Evolutionary conservation across 345 rosid genomes (phyloP), one percentile per base, ranked within the genome.

Genomic region (Arabis hirsuta): DNA sequence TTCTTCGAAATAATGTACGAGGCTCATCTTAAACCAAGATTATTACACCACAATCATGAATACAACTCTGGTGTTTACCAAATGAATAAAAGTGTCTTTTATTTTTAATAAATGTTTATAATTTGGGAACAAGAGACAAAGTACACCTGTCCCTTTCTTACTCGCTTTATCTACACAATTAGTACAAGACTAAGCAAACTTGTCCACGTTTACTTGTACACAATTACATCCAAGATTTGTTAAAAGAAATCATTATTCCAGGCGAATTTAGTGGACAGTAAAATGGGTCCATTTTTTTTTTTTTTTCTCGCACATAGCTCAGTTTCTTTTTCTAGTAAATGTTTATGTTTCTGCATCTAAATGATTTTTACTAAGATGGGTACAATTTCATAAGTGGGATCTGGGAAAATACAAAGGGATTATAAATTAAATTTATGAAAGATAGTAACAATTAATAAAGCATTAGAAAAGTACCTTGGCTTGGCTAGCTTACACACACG

Each of bases 401-500:
- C 14, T 41, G 26, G 16, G 7, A 58, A 52, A 62, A 20, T 43
- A 55, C 51, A 55, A 63, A 52, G 7, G 41, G 12, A 11, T 7
- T 36, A 6, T 34, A 34, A 34, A 14, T 45, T 14, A 2, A 22
- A 62, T 54, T 36, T n/a, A 36, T 39, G 53, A 22, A 29, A 65
- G 48, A 55, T 5, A 46, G 4, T 27, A 46, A 50, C 72, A 65
- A 22, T 22, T 22, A 22, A 22, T 22, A 22, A 48, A 48, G 22
- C 54, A 29, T 12, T 38, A 41, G 32, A 12, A 51, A 41, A 27
- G 9, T 3, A 43, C 4, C 3, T 11, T 48, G n/a, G 67, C 32
- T 51, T 71, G 44, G n/a, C 29, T 41, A 50, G 52, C 62, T 55
- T 65, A 51, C 55, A 32, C 22, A 58, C 62, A 57, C 22, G 42